Evolutionary conservation across 1,284 basidiomycete species (phyloP).

Genomic region (Puccinia polysora): DNA sequence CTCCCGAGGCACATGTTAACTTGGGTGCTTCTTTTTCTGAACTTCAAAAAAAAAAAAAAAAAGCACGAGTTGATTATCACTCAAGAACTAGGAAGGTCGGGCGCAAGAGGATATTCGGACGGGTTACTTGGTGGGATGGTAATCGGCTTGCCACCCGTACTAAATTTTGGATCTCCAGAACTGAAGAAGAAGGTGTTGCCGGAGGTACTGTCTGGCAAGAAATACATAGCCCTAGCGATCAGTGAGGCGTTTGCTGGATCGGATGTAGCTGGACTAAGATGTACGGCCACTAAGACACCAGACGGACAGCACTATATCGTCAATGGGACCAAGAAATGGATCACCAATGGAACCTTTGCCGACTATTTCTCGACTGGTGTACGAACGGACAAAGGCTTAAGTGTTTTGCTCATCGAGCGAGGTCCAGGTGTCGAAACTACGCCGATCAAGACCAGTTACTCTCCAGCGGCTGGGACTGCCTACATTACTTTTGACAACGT

Average conservation of each 20-base stretch:
- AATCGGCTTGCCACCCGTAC: conserved; percentile 66
- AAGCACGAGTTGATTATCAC: conserved; percentile 67
- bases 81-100: conserved; percentile 74
- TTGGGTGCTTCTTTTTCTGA: conserved; percentile 62
- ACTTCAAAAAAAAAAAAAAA: neutral
- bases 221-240: conserved; percentile 77
- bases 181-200: conserved; percentile 72
- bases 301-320: conserved; percentile 77
- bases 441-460: conserved; percentile 75
- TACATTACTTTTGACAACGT: conserved; percentile 84
- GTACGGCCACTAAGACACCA: conserved; percentile 72
- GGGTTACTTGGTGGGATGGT: conserved; percentile 69
- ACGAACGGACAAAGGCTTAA: conserved; percentile 67
- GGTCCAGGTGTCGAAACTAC: conserved; percentile 68
- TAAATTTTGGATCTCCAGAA: conserved; percentile 75
- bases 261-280: conserved; percentile 71
- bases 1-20: conserved; percentile 84
- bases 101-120: conserved; percentile 77
- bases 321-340: conserved; percentile 89
- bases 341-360: conserved; percentile 67
- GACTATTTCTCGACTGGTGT: conserved; percentile 50
- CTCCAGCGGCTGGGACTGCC: conserved; percentile 67
- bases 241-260: conserved; percentile 87
- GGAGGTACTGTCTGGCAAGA: conserved; percentile 73
- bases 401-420: conserved; percentile 71